Conservation (phyloP, 768 basidiomycete species). For the Calvatia gigantea region DNA sequence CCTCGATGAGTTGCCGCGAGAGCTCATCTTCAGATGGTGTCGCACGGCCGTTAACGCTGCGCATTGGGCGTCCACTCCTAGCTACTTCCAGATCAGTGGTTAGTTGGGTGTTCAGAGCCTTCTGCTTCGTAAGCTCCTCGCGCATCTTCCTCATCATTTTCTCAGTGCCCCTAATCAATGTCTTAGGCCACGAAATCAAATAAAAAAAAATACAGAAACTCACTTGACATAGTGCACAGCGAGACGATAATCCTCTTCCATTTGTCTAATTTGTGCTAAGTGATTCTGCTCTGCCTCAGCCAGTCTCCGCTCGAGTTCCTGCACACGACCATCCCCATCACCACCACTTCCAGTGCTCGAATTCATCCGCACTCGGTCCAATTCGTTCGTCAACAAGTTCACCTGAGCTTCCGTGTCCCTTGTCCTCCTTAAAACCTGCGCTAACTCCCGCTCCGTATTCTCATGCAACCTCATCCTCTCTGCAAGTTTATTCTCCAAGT, state of each 20-base stretch:
- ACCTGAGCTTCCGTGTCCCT: conserved; percentile 75
- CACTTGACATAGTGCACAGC: conserved; percentile 98
- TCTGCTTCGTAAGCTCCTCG: conserved; percentile 92
- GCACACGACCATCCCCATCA: conserved; percentile 37
- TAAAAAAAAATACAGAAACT: conserved; percentile 23
- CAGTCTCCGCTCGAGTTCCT: conserved; percentile 73
- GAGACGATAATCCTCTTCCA: conserved; percentile 94
- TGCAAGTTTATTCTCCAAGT: conserved; percentile 75
- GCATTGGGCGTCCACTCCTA: conserved; percentile 54
- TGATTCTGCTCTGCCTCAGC: conserved; percentile 77
- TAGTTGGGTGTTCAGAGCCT: conserved; percentile 71
- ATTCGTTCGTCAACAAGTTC: conserved; percentile 56
- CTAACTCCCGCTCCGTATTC: conserved; percentile 71
- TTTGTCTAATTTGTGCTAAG: conserved; percentile 77
- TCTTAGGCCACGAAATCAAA: conserved; percentile 7
- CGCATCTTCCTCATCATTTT: conserved; percentile 97
- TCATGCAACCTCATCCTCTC: conserved; percentile 74
- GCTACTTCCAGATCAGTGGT: conserved; percentile 79
- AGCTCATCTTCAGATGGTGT: conserved; percentile 81
- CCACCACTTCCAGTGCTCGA: conserved; percentile 10
- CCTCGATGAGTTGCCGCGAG: conserved; percentile 70
- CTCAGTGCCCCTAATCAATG: conserved; percentile 75
- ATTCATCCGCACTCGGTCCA: conserved; percentile 59
- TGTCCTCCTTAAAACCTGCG: conserved; percentile 59
- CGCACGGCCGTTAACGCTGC: conserved; percentile 65